Conservation (phyloP, 2,329 filamentous ascomycete species). For the Colletotrichum karsti region DNA sequence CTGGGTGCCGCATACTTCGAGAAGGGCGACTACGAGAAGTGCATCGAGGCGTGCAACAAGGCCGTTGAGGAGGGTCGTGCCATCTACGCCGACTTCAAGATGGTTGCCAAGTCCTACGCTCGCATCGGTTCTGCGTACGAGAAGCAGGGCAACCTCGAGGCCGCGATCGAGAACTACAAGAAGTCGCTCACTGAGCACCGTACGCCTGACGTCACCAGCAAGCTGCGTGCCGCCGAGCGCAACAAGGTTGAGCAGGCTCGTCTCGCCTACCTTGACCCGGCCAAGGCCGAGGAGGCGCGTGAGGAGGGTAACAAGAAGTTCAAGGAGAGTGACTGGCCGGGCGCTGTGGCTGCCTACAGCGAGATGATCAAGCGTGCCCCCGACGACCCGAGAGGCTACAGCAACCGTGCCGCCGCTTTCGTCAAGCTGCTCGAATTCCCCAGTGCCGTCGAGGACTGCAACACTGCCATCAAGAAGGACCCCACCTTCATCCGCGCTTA, state of each 20-base stretch:
- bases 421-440: conserved; percentile 98
- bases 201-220: conserved; percentile 90
- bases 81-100: conserved; percentile 95
- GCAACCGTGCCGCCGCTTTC: conserved; percentile 95
- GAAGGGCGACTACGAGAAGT: conserved; percentile 91
- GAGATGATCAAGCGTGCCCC: conserved; percentile 98
- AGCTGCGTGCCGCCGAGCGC: conserved; percentile 91
- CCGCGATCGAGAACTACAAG: conserved; percentile 90
- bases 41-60: conserved; percentile 86
- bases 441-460: conserved; percentile 90
- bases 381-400: conserved; percentile 92
- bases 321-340: conserved; percentile 96
- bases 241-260: conserved; percentile 80
- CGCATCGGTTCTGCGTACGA: conserved; percentile 95
- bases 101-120: conserved; percentile 97
- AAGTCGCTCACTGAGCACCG: conserved; percentile 96
- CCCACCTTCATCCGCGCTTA: conserved; percentile 94
- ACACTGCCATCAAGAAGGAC: conserved; percentile 90
- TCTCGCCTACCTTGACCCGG: conserved; percentile 86
- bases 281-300: conserved; percentile 93
- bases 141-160: conserved; percentile 81
- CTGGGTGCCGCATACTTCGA: conserved; percentile 93
- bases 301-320: conserved; percentile 96
- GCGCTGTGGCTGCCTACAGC: conserved; percentile 89
- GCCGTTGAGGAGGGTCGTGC: conserved; percentile 90